Evolutionary conservation across 768 basidiomycete genomes (phyloP).

Genomic region (Phylloporus sp.): DNA sequence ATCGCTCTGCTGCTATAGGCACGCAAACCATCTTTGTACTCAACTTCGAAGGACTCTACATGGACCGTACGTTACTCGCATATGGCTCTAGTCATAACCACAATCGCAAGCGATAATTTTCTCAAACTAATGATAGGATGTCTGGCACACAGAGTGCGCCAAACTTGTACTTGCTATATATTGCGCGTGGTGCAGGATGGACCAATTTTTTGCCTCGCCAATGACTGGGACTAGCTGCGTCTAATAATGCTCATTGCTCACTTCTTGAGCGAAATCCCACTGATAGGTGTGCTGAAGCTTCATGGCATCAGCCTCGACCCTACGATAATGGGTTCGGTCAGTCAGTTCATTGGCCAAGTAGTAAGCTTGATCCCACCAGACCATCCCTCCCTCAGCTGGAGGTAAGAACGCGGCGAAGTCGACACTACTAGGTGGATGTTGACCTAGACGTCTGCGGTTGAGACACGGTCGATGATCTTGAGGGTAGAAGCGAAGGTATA

Average conservation of each 20-base stretch:
- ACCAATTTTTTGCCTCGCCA: too few species aligned
- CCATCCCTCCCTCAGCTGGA: not conserved
- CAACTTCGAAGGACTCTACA: not conserved
- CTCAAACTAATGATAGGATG: not conserved
- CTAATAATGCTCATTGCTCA: conserved; percentile 11
- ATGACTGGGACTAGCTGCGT: too few species aligned
- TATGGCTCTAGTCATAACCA: conserved; percentile 8
- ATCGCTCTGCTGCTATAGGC: not conserved
- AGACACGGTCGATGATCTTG: not conserved
- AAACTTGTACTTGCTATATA: too few species aligned
- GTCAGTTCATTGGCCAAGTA: conserved; percentile 43
- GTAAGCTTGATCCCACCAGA: conserved; percentile 22
- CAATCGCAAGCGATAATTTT: not conserved
- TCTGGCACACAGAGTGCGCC: too few species aligned
- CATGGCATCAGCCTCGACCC: conserved; percentile 24
- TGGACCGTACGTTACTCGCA: conserved; percentile 15
- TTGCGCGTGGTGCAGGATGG: too few species aligned
- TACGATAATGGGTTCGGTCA: conserved; percentile 31
- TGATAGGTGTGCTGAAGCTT: conserved; percentile 46
- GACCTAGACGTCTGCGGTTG: not conserved
- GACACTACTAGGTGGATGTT: conserved; percentile 54
- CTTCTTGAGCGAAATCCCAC: conserved; percentile 47
- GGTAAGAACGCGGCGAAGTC: conserved; percentile 82
- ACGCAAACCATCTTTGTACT: not conserved
- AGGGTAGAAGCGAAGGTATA: conserved; percentile 77